phyloP scores from a whole-genome alignment of 495 filamentous ascomycete genomes.

The Neurospora hispaniola region DNA sequence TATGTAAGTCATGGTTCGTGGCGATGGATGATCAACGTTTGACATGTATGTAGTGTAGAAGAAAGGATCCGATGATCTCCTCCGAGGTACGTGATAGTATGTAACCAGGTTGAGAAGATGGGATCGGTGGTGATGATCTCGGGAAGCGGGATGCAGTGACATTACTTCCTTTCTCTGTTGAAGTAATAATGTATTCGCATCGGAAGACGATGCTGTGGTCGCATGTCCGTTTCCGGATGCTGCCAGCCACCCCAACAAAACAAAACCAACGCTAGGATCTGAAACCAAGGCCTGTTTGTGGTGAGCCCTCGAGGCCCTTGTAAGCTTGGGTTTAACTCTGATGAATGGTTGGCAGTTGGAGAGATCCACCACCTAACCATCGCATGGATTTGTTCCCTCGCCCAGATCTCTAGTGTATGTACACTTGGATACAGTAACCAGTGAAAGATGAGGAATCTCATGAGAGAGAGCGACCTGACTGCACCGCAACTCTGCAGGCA shows the following conservation, averaged over 20 bases:
- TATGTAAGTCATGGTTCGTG: background rate
- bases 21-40: background rate
- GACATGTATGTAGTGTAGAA: background rate
- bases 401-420: background rate
- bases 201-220: background rate
- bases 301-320: background rate
- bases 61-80: background rate
- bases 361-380: background rate
- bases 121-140: background rate
- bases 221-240: background rate
- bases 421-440: no score
- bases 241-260: background rate
- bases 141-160: background rate
- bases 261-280: background rate
- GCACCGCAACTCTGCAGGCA: background rate
- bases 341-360: background rate
- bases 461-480: background rate
- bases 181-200: background rate
- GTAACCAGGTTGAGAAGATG: background rate
- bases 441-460: background rate
- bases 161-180: background rate
- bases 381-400: background rate
- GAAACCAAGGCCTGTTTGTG: background rate
- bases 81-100: background rate
- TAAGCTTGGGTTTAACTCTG: background rate